A percentile compares a stretch with the other conserved stretches of the same genome.
These are phyloP conservation scores for Peniophora sp. DNA, from an alignment of 1,284 basidiomycete genomes.

Conservation along the genomic window DNA sequence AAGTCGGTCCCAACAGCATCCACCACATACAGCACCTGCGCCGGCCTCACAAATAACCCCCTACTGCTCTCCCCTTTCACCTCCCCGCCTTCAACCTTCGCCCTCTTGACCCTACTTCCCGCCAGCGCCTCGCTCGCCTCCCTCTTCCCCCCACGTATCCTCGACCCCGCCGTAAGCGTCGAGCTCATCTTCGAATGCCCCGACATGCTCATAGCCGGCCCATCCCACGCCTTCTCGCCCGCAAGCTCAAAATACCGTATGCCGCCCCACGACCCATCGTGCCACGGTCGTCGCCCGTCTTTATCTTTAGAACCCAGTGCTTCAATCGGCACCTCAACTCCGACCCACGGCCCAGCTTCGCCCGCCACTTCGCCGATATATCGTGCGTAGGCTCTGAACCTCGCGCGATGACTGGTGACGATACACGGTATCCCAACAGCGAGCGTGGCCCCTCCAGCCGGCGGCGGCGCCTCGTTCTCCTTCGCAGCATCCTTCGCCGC, in stretches of 20 bases:
- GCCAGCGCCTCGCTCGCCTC: conserved; percentile 64
- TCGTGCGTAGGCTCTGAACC: conserved; percentile 80
- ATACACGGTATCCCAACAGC: conserved; percentile 90
- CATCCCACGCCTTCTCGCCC: conserved; percentile 53
- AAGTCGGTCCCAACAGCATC: conserved; percentile 52
- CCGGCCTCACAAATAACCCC: conserved; percentile 71
- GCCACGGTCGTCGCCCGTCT: conserved; percentile 60
- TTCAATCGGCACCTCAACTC: conserved; percentile 77
- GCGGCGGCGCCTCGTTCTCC: conserved; percentile 19
- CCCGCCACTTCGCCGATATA: conserved; percentile 84
- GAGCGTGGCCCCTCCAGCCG: conserved; percentile 55
- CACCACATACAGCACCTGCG: conserved; percentile 76
- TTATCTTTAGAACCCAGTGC: conserved; percentile 47
- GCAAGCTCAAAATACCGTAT: conserved; percentile 75
- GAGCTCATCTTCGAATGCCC: conserved; percentile 33
- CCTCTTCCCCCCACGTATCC: conserved; percentile 55
- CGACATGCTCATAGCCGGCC: conserved; percentile 31
- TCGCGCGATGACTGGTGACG: conserved; percentile 71
- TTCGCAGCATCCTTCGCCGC: too few relatives aligned
- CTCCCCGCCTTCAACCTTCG: conserved; percentile 59
- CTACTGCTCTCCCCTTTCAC: conserved; percentile 50
- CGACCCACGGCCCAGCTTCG: conserved; percentile 82
- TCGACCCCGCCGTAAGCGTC: conserved; percentile 41
- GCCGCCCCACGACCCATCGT: conserved; percentile 76
- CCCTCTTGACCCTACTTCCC: too few relatives aligned